Evolutionary conservation across 768 basidiomycete genomes (phyloP).

Genomic region (Mycena olivaceomarginata): DNA sequence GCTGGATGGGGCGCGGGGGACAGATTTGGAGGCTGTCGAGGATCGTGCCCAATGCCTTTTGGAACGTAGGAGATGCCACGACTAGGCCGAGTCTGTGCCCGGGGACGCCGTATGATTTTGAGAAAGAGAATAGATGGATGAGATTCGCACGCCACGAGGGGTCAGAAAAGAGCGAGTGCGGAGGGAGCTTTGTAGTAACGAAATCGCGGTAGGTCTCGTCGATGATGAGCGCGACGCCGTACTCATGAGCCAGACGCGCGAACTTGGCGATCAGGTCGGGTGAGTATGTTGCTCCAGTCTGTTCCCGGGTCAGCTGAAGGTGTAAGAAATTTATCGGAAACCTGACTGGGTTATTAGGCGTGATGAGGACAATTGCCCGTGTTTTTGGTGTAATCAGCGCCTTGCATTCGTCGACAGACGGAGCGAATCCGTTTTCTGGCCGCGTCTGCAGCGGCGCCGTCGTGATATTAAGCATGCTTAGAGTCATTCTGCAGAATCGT

Average conservation of each 20-base stretch:
- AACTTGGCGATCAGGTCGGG: constrained; percentile 75
- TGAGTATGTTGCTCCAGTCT: constrained; percentile 85
- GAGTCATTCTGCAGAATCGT: constrained; percentile 72
- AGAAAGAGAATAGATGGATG: constrained; percentile 87
- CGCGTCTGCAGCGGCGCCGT: constrained; percentile 72
- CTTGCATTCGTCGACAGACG: constrained; percentile 70
- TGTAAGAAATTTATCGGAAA: background rate
- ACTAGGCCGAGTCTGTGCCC: constrained; percentile 88
- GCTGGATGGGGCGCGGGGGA: constrained; percentile 82
- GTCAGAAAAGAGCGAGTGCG: constrained; percentile 74
- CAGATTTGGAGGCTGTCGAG: constrained; percentile 91
- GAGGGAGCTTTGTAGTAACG: constrained; percentile 62
- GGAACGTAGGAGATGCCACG: constrained; percentile 74
- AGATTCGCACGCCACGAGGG: constrained; percentile 75
- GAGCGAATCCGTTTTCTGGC: constrained; percentile 74
- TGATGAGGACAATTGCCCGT: constrained; percentile 83
- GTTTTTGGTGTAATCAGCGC: constrained; percentile 75
- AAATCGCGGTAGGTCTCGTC: constrained; percentile 96
- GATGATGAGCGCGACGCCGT: constrained; percentile 80
- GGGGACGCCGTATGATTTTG: constrained; percentile 88
- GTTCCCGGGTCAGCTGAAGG: background rate
- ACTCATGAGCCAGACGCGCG: constrained; percentile 71
- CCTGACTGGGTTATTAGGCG: constrained; percentile 85
- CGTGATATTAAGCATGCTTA: constrained; percentile 78
- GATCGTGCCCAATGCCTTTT: constrained; percentile 68